phyloP scores from a whole-genome alignment of 768 basidiomycete species.

The Suillus luteus region DNA sequence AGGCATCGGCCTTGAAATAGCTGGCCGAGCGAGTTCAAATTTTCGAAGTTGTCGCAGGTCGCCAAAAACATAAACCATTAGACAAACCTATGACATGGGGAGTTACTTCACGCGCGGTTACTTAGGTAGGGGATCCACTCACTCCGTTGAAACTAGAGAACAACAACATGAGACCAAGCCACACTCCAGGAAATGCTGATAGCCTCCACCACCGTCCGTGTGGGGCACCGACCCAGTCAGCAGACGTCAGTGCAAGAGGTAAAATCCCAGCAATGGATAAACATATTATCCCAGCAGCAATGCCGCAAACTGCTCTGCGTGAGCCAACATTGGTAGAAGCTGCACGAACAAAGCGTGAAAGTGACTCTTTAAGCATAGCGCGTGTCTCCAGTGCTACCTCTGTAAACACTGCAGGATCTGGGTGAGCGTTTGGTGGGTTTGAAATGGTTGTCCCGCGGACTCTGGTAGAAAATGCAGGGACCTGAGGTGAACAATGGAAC shows the following conservation, averaged over 20 bases:
- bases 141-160: constrained; percentile 70
- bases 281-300: constrained; percentile 59
- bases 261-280: constrained; percentile 49
- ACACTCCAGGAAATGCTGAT: constrained; percentile 64
- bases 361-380: constrained; percentile 61
- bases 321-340: constrained; percentile 73
- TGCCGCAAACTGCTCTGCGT: constrained; percentile 67
- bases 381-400: constrained; percentile 60
- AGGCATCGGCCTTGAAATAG: constrained; percentile 51
- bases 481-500: constrained; percentile 46
- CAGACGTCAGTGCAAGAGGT: constrained; percentile 52
- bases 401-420: constrained; percentile 65
- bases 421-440: constrained; percentile 44
- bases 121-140: constrained; percentile 19
- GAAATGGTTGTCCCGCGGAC: constrained; percentile 18
- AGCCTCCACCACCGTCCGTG: constrained; percentile 56
- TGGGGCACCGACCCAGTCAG: constrained; percentile 34
- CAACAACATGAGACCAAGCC: constrained; percentile 65
- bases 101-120: neutral
- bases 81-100: constrained; percentile 46
- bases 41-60: constrained; percentile 77
- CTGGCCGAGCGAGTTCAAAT: constrained; percentile 74
- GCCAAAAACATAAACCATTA: constrained; percentile 79
- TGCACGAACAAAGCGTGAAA: constrained; percentile 65
- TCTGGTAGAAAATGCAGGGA: constrained; percentile 24